Evolutionary conservation across 441 rosid genomes (phyloP).

Genomic region (Hura crepitans): DNA sequence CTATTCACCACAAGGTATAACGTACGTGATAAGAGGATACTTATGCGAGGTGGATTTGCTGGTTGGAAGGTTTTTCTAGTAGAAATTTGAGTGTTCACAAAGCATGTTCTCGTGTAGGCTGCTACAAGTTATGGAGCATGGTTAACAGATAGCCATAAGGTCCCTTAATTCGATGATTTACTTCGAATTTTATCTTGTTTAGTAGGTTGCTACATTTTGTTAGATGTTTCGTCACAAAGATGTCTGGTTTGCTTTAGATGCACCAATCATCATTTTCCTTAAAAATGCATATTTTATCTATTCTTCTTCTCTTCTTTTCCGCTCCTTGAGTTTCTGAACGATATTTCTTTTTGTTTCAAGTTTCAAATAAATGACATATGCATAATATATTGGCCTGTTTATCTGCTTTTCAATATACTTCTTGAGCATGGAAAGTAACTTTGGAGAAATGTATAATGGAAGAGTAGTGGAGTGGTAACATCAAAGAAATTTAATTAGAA

Average conservation of each 20-base stretch:
- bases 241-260: background rate
- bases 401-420: background rate
- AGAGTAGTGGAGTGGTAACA: background rate
- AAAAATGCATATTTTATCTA: background rate
- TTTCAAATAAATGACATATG: background rate
- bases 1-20: background rate
- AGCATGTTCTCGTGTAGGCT: slow-evolving; percentile 8
- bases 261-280: background rate
- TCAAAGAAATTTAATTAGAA: background rate
- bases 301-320: background rate
- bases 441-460: background rate
- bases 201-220: background rate
- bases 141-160: slow-evolving; percentile 14
- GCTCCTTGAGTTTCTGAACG: background rate
- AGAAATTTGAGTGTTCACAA: slow-evolving; percentile 10
- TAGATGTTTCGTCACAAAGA: no score
- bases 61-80: slow-evolving; percentile 19
- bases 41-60: slow-evolving; percentile 12
- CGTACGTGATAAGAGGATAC: background rate
- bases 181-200: no score
- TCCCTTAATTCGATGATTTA: background rate
- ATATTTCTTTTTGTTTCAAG: background rate
- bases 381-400: background rate
- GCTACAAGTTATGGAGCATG: slow-evolving; percentile 28
- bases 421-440: no score